phyloP scores from a whole-genome alignment of 176 grass and related monocot genomes.

The Paspalum vaginatum region DNA sequence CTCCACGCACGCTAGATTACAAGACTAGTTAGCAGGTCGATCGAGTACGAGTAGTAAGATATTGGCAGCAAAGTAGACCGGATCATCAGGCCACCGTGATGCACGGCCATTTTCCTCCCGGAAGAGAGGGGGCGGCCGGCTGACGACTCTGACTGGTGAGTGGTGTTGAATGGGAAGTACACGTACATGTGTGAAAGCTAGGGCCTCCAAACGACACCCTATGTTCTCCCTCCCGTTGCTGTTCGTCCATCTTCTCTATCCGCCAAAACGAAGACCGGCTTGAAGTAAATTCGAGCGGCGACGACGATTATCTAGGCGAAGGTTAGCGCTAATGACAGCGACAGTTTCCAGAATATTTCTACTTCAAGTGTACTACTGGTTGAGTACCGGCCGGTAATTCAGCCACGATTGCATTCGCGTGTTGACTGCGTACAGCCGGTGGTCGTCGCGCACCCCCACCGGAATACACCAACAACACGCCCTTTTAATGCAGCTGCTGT shows the following conservation, averaged over 20 bases:
- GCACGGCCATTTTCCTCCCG: conserved; percentile 26
- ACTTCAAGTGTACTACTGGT: background rate
- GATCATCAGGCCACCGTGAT: conserved; percentile 27
- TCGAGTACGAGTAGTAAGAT: too few species aligned
- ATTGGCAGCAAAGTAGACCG: background rate
- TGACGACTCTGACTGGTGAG: background rate
- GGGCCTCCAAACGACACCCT: conserved; percentile 21
- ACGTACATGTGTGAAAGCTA: conserved; percentile 4
- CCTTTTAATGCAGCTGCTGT: background rate
- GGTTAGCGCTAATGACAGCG: background rate
- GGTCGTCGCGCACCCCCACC: too few species aligned
- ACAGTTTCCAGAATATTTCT: background rate
- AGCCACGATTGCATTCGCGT: conserved; percentile 2
- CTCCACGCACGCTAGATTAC: background rate
- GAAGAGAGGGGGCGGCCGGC: conserved; percentile 6
- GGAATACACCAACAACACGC: background rate
- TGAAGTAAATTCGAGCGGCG: background rate
- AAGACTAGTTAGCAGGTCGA: background rate
- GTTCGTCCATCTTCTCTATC: background rate
- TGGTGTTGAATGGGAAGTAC: too few species aligned
- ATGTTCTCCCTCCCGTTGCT: too few species aligned
- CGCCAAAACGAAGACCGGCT: background rate
- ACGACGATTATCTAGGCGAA: background rate
- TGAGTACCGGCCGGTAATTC: too few species aligned
- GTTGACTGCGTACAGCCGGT: background rate